A percentile compares a stretch with the other conserved stretches of the same genome.
Evolutionary conservation across 495 filamentous ascomycete genomes (phyloP).

Genomic region (Hapsidospora chrysogenum): DNA sequence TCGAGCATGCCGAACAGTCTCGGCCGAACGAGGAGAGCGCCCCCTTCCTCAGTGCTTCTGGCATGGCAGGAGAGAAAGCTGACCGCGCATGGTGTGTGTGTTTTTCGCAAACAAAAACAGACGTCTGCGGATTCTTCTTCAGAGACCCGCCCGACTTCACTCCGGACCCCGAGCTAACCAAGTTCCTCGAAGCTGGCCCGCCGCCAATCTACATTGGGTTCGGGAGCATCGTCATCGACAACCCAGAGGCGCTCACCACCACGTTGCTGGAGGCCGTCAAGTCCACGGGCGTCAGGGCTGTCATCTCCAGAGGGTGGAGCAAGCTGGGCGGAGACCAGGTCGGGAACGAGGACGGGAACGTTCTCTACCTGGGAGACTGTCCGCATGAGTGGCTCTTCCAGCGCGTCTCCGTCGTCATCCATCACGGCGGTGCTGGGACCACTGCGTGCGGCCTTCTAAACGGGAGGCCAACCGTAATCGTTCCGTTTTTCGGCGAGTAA

Average conservation of each 20-base stretch:
- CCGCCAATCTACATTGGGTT: conserved; percentile 52
- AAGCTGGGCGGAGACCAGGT: conserved; percentile 12
- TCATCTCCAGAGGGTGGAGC: conserved; percentile 50
- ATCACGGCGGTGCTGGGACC: conserved; percentile 52
- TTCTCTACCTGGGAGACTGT: conserved; percentile 37
- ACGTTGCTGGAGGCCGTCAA: conserved; percentile 38
- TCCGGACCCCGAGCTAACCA: conserved; percentile 30
- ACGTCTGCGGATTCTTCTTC: conserved; percentile 39
- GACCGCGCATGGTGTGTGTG: too few relatives aligned
- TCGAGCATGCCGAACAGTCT: too few relatives aligned
- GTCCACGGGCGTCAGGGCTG: conserved; percentile 31
- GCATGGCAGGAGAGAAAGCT: too few relatives aligned
- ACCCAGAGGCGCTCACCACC: conserved; percentile 34
- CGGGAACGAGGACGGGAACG: conserved; percentile 20
- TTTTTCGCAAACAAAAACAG: too few relatives aligned
- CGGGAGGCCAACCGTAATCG: conserved; percentile 41
- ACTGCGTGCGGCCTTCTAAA: conserved; percentile 43
- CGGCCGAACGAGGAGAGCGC: too few relatives aligned
- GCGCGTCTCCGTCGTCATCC: conserved; percentile 41
- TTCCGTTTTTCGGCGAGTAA: conserved; percentile 48
- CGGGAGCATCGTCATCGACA: conserved; percentile 47
- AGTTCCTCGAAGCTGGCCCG: conserved; percentile 35
- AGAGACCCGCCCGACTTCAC: conserved; percentile 31
- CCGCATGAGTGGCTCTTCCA: conserved; percentile 44
- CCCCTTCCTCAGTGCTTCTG: too few relatives aligned